Conservation (phyloP, 1,284 basidiomycete species). For the Ustilago cynodontis region DNA sequence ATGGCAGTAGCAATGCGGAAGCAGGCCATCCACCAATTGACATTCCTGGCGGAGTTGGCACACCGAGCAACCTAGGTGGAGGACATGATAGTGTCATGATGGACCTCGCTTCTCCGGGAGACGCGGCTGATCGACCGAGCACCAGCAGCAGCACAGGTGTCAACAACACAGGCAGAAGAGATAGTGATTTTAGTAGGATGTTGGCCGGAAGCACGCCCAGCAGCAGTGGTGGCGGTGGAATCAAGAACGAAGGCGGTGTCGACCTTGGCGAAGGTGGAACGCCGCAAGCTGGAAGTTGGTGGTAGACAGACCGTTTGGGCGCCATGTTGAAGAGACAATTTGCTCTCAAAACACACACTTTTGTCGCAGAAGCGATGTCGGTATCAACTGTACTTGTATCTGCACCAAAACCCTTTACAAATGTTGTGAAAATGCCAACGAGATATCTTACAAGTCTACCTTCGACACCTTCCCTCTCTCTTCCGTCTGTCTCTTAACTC, state of each 20-base stretch:
- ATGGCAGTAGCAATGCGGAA: background rate
- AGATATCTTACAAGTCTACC: no score
- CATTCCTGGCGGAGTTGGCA: slow-evolving; percentile 22
- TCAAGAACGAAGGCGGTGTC: background rate
- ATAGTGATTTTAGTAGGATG: background rate
- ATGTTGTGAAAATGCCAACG: no score
- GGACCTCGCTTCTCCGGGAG: slow-evolving; percentile 11
- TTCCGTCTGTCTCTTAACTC: background rate
- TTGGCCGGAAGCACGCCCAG: background rate
- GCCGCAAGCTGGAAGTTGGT: slow-evolving; percentile 47
- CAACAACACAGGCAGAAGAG: background rate
- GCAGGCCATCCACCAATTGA: slow-evolving; percentile 1
- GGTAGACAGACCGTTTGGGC: slow-evolving; percentile 2
- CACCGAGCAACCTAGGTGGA: slow-evolving; percentile 29
- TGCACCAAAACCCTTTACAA: background rate
- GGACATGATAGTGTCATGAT: slow-evolving; percentile 25
- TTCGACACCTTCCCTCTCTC: background rate
- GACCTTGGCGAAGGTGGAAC: slow-evolving; percentile 36
- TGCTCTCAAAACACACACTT: background rate
- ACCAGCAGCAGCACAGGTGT: background rate
- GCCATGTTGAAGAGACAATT: no score
- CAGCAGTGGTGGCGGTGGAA: background rate
- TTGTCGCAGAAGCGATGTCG: no score
- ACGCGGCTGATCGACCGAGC: background rate
- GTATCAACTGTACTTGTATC: slow-evolving; percentile 17